phyloP scores from a whole-genome alignment of 2,329 filamentous ascomycete genomes.

The Colletotrichum sp. region DNA sequence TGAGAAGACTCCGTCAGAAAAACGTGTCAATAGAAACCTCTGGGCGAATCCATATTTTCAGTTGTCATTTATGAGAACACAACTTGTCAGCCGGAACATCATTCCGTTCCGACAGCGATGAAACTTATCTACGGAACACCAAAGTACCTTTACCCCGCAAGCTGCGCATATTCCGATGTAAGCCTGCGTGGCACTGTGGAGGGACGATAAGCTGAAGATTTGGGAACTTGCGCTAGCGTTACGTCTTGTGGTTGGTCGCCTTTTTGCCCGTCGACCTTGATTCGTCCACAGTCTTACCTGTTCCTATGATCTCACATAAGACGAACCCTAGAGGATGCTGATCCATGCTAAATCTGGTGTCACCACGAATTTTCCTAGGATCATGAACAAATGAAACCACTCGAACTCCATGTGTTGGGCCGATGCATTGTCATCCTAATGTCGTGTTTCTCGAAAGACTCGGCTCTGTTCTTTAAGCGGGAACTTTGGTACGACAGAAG shows the following conservation, averaged over 20 bases:
- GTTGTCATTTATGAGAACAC: not conserved
- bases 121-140: not conserved
- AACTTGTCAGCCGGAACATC: not conserved
- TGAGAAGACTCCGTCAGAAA: not conserved
- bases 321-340: not conserved
- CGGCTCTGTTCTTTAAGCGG: not conserved
- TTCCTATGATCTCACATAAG: not conserved
- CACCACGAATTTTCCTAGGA: not conserved
- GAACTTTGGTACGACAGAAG: not conserved
- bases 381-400: not conserved
- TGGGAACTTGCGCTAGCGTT: not conserved
- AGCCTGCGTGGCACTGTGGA: not conserved
- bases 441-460: not conserved
- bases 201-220: not conserved
- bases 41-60: not conserved
- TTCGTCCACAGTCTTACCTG: not conserved
- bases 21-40: not conserved
- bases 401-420: not conserved
- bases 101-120: not conserved
- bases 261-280: not conserved
- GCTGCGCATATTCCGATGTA: not conserved
- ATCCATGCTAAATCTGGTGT: not conserved
- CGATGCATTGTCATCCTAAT: not conserved
- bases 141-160: not conserved
- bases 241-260: not conserved